Evolutionary conservation across 1,139 yeast genomes (phyloP), one percentile per base, ranked within the genome.

Genomic region (Oligophagozyma castellii): DNA sequence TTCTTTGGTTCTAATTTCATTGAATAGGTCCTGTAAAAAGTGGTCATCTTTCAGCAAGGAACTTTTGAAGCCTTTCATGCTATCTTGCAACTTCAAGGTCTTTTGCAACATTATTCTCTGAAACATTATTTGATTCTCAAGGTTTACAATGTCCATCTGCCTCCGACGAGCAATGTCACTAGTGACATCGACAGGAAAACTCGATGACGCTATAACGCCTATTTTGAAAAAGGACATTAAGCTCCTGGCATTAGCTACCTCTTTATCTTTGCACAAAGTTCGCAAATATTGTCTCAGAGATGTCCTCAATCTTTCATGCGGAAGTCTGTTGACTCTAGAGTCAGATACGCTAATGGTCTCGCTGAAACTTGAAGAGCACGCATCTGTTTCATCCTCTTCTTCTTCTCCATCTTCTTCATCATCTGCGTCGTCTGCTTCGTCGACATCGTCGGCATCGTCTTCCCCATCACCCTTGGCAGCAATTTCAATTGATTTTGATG

Each of bases 241-340:
- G 3, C 63, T 56, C 1, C 58, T 53, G 22, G 74, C 67, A 33
- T 66, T 63, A 1, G 70, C 61, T 0, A 81, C 62, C 29, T 73
- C 78, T 2, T 70, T 63, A 27, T 67, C 66, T 19, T 64, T 58
- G 4, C 69, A 44, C 12, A 84, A 53, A 4, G 63, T 52, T 23
- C 65, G 59, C 30, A 86, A 44, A 46, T 78, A 86, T 0, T 86
- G 81, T 31, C 95, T 60, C 23, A 86, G 56, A 0, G 92, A 69
- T 12, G 83, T 63, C 26, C 96, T 59, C 39, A 81, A 65, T 40
- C 72, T 73, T 49, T 86, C 96, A 14, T 77, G 59, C 1, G 67
- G 64, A 5, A 70, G 49, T 18, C 43, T 49, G 23, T 28, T 37
- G 19, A 38, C 35, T 20, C 33, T 39, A 3, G 34, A 19, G 14